phyloP scores from a whole-genome alignment of 1,139 yeast species.

The Yamadazyma blattariae region DNA sequence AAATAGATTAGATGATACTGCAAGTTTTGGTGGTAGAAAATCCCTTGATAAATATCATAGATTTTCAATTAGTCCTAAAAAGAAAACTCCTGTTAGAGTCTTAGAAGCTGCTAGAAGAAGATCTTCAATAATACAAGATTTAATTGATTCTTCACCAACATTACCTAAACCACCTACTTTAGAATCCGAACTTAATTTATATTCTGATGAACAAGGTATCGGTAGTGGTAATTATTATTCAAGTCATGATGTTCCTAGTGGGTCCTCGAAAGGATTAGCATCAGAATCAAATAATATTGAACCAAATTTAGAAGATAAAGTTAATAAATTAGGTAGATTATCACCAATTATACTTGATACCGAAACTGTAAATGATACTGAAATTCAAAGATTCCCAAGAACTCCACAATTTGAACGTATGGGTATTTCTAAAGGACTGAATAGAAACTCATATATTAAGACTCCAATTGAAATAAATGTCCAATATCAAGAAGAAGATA shows the following conservation, averaged over 20 bases:
- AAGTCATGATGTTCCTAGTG: background rate
- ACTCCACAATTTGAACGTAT: constrained; percentile 38
- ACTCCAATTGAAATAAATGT: constrained; percentile 27
- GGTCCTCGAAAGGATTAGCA: too few species aligned
- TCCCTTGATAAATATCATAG: constrained; percentile 36
- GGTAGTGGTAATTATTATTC: background rate
- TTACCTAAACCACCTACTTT: constrained; percentile 47
- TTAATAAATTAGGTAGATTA: constrained; percentile 4
- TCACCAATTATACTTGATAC: constrained; percentile 8
- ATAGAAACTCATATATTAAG: constrained; percentile 16
- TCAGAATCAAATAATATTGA: too few species aligned
- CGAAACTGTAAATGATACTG: constrained; percentile 17
- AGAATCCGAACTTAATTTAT: constrained; percentile 26
- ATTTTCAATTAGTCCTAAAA: constrained; percentile 34
- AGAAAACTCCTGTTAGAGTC: constrained; percentile 17
- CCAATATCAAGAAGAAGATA: constrained; percentile 29
- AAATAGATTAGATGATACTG: constrained; percentile 10
- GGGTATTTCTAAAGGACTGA: constrained; percentile 12
- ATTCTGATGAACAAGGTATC: constrained; percentile 2
- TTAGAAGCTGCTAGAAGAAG: constrained; percentile 23
- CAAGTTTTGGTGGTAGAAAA: constrained; percentile 29
- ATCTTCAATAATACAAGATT: constrained; percentile 41
- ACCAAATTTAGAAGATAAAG: background rate
- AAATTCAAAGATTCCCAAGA: constrained; percentile 45
- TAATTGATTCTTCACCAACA: constrained; percentile 50